Evolutionary conservation across 306 rosid genomes (phyloP).

Genomic region (Vigna hirtella): DNA sequence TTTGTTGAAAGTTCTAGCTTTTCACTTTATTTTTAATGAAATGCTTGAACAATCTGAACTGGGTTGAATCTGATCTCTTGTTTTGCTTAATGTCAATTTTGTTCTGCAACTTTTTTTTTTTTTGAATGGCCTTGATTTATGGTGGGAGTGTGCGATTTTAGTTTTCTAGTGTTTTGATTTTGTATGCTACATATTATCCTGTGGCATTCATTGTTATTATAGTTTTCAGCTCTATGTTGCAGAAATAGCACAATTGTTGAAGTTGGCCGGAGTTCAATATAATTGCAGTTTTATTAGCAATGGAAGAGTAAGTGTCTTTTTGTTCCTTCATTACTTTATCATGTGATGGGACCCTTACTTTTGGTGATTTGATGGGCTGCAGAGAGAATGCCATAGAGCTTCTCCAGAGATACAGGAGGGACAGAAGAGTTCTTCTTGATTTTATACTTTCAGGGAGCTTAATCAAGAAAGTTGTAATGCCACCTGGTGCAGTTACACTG

Average conservation of each 20-base stretch:
- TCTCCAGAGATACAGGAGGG: conserved; percentile 88
- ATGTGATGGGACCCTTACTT: conserved; percentile 12
- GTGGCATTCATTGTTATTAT: conserved; percentile 22
- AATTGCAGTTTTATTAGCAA: conserved; percentile 44
- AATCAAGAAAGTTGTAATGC: conserved; percentile 95
- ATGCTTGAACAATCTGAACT: conserved; percentile 30
- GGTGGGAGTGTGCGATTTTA: conserved; percentile 15
- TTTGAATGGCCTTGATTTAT: not conserved
- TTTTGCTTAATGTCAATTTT: not conserved
- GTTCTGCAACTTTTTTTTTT: conserved; percentile 25
- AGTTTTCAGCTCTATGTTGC: conserved; percentile 29
- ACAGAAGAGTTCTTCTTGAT: conserved; percentile 85
- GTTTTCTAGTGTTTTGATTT: conserved; percentile 6
- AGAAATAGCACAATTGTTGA: conserved; percentile 46
- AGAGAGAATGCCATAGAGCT: conserved; percentile 84
- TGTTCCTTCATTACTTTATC: conserved; percentile 23
- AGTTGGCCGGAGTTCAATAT: conserved; percentile 37
- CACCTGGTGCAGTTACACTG: conserved; percentile 95
- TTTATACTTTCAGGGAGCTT: conserved; percentile 90
- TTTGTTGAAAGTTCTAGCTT: not conserved
- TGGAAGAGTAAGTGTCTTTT: conserved; percentile 83
- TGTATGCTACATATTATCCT: not conserved
- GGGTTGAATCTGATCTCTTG: conserved; percentile 36
- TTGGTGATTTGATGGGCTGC: conserved; percentile 38
- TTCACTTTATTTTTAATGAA: conserved; percentile 34